Conservation (phyloP, 1,284 basidiomycete species). For the Peniophora sp. region DNA sequence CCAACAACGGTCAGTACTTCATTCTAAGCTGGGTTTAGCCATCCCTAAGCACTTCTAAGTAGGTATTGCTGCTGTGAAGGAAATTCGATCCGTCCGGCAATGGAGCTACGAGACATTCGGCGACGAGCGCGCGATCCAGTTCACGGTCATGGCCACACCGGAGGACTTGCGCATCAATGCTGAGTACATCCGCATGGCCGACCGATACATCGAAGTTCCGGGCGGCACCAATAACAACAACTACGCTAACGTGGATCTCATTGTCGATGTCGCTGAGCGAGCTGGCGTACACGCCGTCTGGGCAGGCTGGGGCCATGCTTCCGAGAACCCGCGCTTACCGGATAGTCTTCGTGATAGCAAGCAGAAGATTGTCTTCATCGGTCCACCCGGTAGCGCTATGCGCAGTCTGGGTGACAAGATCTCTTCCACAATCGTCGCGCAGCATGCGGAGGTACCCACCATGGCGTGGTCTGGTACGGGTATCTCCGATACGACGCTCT, state of each 20-base stretch:
- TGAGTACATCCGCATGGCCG: slow-evolving; percentile 99
- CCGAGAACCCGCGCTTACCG: slow-evolving; percentile 97
- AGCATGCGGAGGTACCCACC: slow-evolving; percentile 94
- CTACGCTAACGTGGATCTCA: slow-evolving; percentile 99
- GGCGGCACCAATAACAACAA: slow-evolving; percentile 99
- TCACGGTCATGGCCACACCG: slow-evolving; percentile 99
- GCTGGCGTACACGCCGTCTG: slow-evolving; percentile 98
- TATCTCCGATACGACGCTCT: slow-evolving; percentile 83
- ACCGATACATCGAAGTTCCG: slow-evolving; percentile 97
- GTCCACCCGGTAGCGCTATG: slow-evolving; percentile 98
- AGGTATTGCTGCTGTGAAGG: slow-evolving; percentile 99
- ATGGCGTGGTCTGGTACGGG: slow-evolving; percentile 99
- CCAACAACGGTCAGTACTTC: slow-evolving; percentile 79
- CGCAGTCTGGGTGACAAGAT: slow-evolving; percentile 99
- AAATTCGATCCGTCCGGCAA: slow-evolving; percentile 97
- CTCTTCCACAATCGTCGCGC: slow-evolving; percentile 98
- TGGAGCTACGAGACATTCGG: slow-evolving; percentile 99
- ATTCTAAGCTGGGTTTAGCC: background rate
- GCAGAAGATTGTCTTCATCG: slow-evolving; percentile 98
- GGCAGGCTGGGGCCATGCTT: slow-evolving; percentile 99
- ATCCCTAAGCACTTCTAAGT: slow-evolving; percentile 15
- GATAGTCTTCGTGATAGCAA: slow-evolving; percentile 89
- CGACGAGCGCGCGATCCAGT: slow-evolving; percentile 91
- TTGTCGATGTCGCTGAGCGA: slow-evolving; percentile 97
- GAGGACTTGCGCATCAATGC: slow-evolving; percentile 99